phyloP scores from a whole-genome alignment of 352 stramenopile genomes.

The Plasmopara viticola region DNA sequence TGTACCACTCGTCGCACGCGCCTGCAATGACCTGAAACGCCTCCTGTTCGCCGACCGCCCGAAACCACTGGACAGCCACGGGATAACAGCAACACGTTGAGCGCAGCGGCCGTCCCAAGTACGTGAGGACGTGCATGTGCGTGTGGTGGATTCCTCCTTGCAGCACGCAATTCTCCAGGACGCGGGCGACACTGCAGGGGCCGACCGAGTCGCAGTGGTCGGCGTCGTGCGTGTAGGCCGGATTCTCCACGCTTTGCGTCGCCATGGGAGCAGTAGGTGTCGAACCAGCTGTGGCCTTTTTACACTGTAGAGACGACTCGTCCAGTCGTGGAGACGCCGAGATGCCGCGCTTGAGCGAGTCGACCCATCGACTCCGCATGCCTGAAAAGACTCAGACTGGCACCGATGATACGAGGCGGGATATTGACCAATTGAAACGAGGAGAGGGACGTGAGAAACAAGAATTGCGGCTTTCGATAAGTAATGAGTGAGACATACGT shows the following conservation, averaged over 20 bases:
- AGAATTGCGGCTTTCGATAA: too few relatives aligned
- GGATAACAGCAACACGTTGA: constrained; percentile 64
- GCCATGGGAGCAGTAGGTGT: constrained; percentile 22
- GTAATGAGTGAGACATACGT: too few relatives aligned
- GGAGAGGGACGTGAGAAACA: too few relatives aligned
- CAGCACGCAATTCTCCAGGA: constrained; percentile 68
- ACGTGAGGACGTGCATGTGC: constrained; percentile 73
- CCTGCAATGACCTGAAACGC: constrained; percentile 71
- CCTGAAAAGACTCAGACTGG: neutral
- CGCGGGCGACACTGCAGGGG: constrained; percentile 49
- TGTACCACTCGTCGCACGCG: constrained; percentile 71
- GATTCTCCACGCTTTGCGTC: constrained; percentile 27
- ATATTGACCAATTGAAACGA: neutral
- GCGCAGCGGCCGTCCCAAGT: constrained; percentile 53
- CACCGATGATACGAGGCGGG: neutral
- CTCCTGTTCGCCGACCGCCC: constrained; percentile 49
- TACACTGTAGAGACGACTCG: constrained; percentile 14
- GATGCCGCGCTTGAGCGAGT: constrained; percentile 59
- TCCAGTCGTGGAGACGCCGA: constrained; percentile 29
- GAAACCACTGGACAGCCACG: constrained; percentile 70
- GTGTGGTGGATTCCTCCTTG: constrained; percentile 82
- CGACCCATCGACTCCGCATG: constrained; percentile 72
- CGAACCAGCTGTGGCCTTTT: constrained; percentile 5
- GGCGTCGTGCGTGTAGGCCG: constrained; percentile 42
- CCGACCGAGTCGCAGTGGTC: constrained; percentile 55